Base-by-base conservation (phyloP, 2,329 filamentous ascomycete species). In the Trichoderma koningii region DNA sequence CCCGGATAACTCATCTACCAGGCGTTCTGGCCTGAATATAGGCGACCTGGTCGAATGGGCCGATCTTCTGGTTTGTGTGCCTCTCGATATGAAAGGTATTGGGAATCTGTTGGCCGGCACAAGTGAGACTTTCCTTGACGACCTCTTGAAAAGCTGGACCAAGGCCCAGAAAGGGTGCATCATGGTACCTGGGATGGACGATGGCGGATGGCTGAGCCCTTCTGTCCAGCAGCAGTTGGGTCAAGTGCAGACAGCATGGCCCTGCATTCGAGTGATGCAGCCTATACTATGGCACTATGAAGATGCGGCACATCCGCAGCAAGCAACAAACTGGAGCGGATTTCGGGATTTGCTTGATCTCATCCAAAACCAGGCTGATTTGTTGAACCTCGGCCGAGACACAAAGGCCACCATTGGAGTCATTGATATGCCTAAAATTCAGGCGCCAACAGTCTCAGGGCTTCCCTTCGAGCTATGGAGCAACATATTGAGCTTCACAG, bases 401-500 rank as follows among this genome's bases (percentile, higher is more conserved):
- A 83, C 91, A 64, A 86, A 89, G 67, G 80, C 83, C 30, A 77
- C 82, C 30, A 79, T 80, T 1, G 76, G 77, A 15, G 73, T 78
- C 38, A 73, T 73, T 26, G 72, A 76, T 26, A 71, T 79, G 6
- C 72, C 75, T 0, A 76, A 74, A 23, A 72, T 69, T 52, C 73
- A 74, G 44, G 72, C 73, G 48, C 73, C 71, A 64, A 70, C 75
- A 55, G 77, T 77, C 63, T 78, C 77, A 21, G 80, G 80, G 48
- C 80, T 98, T 1, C 94, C 94, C 0, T 87, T 90, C 0, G 94
- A 98, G 76, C 84, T 97, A 45, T 97, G 93, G 92, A 89, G 89
- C 38, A 89, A 94, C 65, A 90, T 98, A 55, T 87, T 97, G 50
- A 91, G 96, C 69, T 87, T 89, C 68, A 86, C 93, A 0, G 87